phyloP scores from a whole-genome alignment of 495 filamentous ascomycete genomes.

The Penicillium desertorum region DNA sequence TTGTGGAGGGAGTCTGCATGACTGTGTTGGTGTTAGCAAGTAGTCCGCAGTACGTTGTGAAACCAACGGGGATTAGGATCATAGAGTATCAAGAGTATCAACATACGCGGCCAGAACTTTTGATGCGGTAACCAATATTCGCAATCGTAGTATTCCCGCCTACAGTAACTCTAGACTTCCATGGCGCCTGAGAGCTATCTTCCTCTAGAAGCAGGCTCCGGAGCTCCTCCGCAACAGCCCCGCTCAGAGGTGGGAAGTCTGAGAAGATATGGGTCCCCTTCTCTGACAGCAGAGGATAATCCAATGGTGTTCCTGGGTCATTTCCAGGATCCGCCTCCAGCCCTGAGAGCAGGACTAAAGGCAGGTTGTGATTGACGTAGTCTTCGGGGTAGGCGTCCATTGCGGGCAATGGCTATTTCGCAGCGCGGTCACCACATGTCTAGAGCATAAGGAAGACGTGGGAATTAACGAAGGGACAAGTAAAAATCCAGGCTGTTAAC shows the following conservation, averaged over 20 bases:
- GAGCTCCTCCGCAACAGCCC: conserved; percentile 62
- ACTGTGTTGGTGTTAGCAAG: conserved; percentile 33
- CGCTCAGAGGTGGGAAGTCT: conserved; percentile 63
- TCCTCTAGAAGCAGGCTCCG: conserved; percentile 64
- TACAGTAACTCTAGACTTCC: conserved; percentile 50
- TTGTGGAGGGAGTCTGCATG: conserved; percentile 58
- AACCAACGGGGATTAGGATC: conserved; percentile 8
- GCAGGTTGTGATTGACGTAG: conserved; percentile 79
- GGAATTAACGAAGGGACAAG: not conserved
- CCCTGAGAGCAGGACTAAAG: conserved; percentile 76
- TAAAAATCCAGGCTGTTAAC: not conserved
- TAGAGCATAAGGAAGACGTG: conserved; percentile 6
- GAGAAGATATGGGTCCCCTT: conserved; percentile 62
- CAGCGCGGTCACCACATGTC: conserved; percentile 44
- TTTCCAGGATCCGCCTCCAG: conserved; percentile 46
- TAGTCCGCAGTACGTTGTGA: not conserved
- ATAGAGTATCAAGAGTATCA: conserved; percentile 9
- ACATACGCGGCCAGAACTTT: conserved; percentile 76
- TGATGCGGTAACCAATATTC: conserved; percentile 59
- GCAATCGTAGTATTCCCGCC: conserved; percentile 24
- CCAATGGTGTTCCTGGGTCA: conserved; percentile 11
- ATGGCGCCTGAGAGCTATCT: conserved; percentile 62
- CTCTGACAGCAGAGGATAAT: conserved; percentile 56
- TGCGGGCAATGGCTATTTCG: conserved; percentile 38
- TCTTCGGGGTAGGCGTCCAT: conserved; percentile 89